phyloP scores from a whole-genome alignment of 2,329 filamentous ascomycete species.

The Aspergillus arachidicola region DNA sequence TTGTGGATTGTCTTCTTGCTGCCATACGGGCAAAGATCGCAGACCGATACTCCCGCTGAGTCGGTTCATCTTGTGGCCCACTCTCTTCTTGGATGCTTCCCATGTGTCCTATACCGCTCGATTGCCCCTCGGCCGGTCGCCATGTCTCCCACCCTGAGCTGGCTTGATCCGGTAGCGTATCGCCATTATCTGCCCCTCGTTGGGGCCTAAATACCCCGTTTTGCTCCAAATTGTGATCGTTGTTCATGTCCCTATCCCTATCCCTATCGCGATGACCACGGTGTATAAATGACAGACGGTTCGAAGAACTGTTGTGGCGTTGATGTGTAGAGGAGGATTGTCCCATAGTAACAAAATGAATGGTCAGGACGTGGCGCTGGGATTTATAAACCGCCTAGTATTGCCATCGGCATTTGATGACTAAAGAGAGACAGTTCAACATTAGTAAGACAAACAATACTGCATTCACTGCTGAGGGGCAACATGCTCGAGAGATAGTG shows the following conservation, averaged over 20 bases:
- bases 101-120: constrained; percentile 25
- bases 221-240: constrained; percentile 31
- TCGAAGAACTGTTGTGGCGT: constrained; percentile 29
- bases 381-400: constrained; percentile 27
- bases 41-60: constrained; percentile 34
- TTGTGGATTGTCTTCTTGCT: constrained; percentile 47
- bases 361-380: constrained; percentile 22
- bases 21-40: constrained; percentile 38
- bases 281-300: constrained; percentile 24
- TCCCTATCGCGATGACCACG: constrained; percentile 31
- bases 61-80: constrained; percentile 34
- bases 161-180: constrained; percentile 13
- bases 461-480: constrained; percentile 1
- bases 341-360: constrained; percentile 43
- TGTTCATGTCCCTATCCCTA: constrained; percentile 42
- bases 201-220: constrained; percentile 24
- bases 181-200: constrained; percentile 19
- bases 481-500: neutral
- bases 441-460: constrained; percentile 24
- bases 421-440: constrained; percentile 18
- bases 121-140: constrained; percentile 23
- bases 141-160: constrained; percentile 18
- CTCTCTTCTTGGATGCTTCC: constrained; percentile 42
- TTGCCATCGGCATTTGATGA: constrained; percentile 34
- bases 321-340: constrained; percentile 45